Base-by-base conservation (phyloP, 805 yeast species). In the Cyberlindnera mycetangii region DNA sequence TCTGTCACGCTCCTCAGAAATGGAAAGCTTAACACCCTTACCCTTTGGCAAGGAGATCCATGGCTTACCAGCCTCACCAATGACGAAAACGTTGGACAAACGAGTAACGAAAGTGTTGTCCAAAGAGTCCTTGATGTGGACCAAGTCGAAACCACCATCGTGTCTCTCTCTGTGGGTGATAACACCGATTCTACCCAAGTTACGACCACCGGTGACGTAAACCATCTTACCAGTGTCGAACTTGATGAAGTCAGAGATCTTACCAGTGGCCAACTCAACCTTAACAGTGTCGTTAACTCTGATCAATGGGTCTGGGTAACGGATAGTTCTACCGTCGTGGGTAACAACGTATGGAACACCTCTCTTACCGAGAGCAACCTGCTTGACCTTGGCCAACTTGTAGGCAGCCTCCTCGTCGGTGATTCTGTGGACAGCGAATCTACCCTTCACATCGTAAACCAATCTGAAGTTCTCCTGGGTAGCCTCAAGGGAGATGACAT, bases 391-490 rank as follows among this genome's bases (percentile, higher is more conserved):
- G 69, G 88, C 97, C 70, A 92, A 85, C 79, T 92, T 92, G 93
- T 93, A 92, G 62, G 90, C 72, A 66, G 97, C 97, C 81, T 92
- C 99, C 76, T 92, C 98, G 61, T 89, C 93, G 61, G 97, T 87
- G 78, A 92, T 92, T 80, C 99, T 89, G 95, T 92, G 99, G 67
- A 92, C 95, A 68, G 99, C 93, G 67, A 90, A 92, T 80, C 97
- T 90, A 77, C 98, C 99, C 82, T 92, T 92, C 72, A 89, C 83
- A 72, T 92, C 99, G 83, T 89, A 92, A 68, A 92, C 85, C 71
- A 92, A 86, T 82, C 99, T 90, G 89, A 92, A 92, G 92, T 92
- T 85, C 80, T 92, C 99, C 76, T 89, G 89, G 76, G 99, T 92
- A 71, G 96, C 96, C 72, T 92, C 98, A 68, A 92, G 79, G 60